Evolutionary conservation across 2,329 filamentous ascomycete genomes (phyloP), one percentile per base, ranked within the genome.

Genomic region (Anthostomella pinea): DNA sequence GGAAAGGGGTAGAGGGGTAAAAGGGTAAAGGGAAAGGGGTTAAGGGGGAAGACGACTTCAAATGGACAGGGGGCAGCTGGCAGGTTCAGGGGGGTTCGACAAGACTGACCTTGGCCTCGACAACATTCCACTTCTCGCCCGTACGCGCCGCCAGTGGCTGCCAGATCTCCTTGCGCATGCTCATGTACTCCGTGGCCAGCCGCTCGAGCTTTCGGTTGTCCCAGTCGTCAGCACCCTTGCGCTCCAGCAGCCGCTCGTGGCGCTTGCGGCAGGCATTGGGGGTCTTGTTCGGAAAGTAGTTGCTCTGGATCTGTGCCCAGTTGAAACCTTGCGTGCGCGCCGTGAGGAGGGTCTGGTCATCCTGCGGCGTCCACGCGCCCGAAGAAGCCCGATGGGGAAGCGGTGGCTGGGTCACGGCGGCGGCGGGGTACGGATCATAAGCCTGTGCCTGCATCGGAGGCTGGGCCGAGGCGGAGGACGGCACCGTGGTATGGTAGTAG

Each of bases 181-280:
- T 73, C 77, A 88, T 86, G 64, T 95, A 95, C 57, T 85, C 83
- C 58, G 77, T 78, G 23, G 86, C 85, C 25, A 95, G 69, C 8
- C 73, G 71, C 58, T 91, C 85, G 16, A 90, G 70, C 67, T 86
- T 86, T 49, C 81, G 70, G 14, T 76, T 76, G 53, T 91, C 85
- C 83, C 87, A 93, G 54, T 90, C 84, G 52, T 87, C 83, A 30
- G 81, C 77, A 39, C 81, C 80, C 57, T 73, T 75, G 48, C 83
- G 79, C 65, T 91, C 85, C 72, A 91, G 82, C 48, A 95, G 68
- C 25, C 88, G 76, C 65, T 95, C 88, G 54, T 94, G 87, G 37
- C 88, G 79, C 67, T 95, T 95, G 47, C 88, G 85, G 65, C 88
- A 95, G 13, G 89, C 89, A 59, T 93, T 93, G 40, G 83, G 69